Conservation (phyloP, 2,329 filamentous ascomycete genomes). For the Cladophialophora chaetospira region DNA sequence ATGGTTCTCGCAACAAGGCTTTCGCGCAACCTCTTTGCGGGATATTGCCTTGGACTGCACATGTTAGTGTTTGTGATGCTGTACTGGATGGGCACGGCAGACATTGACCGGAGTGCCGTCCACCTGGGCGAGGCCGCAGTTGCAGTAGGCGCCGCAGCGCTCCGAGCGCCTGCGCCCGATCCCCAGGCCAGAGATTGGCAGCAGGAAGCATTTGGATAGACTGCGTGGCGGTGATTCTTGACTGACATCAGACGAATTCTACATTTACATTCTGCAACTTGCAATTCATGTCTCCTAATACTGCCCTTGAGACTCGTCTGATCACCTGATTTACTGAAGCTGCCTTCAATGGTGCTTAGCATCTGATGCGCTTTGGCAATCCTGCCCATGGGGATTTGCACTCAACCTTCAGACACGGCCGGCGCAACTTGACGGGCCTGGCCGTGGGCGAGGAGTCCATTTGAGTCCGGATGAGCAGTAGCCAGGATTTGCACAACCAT, state of each 20-base stretch:
- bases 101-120: slow-evolving; percentile 64
- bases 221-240: background rate
- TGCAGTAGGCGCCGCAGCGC: slow-evolving; percentile 34
- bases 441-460: background rate
- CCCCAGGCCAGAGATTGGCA: slow-evolving; percentile 59
- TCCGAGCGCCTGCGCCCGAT: slow-evolving; percentile 35
- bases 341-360: too few relatives aligned
- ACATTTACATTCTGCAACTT: too few relatives aligned
- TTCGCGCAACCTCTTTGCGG: slow-evolving; percentile 90
- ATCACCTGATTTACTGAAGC: too few relatives aligned
- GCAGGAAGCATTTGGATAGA: slow-evolving; percentile 58
- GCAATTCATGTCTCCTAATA: too few relatives aligned
- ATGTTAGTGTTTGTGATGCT: slow-evolving; percentile 82
- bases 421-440: too few relatives aligned
- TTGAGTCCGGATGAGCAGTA: background rate
- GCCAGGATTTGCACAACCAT: background rate
- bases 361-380: background rate
- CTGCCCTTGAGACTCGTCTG: too few relatives aligned
- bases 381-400: background rate
- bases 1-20: slow-evolving; percentile 88
- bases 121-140: slow-evolving; percentile 55
- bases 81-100: slow-evolving; percentile 75
- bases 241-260: too few relatives aligned
- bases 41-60: slow-evolving; percentile 87
- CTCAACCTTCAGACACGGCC: too few relatives aligned